phyloP scores from a whole-genome alignment of 2,329 filamentous ascomycete species.

The Atkinsonella texensis region DNA sequence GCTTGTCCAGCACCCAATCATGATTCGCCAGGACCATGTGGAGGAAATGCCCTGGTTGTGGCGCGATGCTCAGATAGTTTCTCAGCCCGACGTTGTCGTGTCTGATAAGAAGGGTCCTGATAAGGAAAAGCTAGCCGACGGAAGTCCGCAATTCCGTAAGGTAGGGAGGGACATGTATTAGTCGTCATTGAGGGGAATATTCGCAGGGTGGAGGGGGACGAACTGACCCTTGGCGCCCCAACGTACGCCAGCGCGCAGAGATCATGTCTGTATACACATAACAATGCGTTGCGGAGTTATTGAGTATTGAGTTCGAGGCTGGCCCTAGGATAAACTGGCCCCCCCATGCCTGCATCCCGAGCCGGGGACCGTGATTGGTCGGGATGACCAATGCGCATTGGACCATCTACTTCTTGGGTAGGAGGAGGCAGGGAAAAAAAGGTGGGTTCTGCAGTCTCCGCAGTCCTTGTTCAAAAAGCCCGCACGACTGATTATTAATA shows the following conservation, averaged over 20 bases:
- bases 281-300: neutral
- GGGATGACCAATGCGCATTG: too few species aligned
- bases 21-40: neutral
- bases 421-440: too few species aligned
- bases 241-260: neutral
- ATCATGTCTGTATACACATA: too few species aligned
- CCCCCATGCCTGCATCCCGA: too few species aligned
- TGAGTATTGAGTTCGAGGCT: neutral
- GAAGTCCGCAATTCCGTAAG: neutral
- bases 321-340: too few species aligned
- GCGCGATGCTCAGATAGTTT: neutral
- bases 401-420: too few species aligned
- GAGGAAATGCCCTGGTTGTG: neutral
- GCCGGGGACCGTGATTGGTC: too few species aligned
- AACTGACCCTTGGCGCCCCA: neutral
- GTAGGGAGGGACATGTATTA: neutral
- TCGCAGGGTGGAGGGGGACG: neutral
- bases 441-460: too few species aligned
- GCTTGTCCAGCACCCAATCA: neutral
- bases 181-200: neutral
- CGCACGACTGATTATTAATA: conserved; percentile 2
- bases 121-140: neutral
- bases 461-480: neutral
- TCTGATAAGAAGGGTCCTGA: neutral
- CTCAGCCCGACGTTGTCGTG: neutral